Conservation (phyloP, 306 rosid species). For the Rubus idaeus region DNA sequence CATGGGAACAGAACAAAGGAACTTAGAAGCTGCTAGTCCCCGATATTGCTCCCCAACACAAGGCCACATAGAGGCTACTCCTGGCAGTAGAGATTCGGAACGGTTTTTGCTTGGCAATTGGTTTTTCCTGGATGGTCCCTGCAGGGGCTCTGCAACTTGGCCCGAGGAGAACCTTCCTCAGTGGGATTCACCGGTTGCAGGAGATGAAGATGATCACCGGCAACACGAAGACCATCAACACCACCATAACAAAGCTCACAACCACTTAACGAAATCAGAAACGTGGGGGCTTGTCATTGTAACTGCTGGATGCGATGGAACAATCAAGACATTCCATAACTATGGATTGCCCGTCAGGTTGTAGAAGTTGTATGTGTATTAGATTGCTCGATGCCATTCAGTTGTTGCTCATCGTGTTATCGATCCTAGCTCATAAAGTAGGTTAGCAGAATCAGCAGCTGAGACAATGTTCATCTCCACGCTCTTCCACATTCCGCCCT, state of each 20-base stretch:
- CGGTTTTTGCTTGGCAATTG: constrained; percentile 58
- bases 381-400: not conserved
- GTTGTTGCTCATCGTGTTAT: not conserved
- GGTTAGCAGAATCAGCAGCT: constrained; percentile 23
- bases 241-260: constrained; percentile 22
- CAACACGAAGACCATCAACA: constrained; percentile 10
- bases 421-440: not conserved
- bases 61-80: constrained; percentile 19
- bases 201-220: constrained; percentile 28
- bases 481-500: not conserved
- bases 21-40: constrained; percentile 10
- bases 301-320: constrained; percentile 72
- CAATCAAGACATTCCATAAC: constrained; percentile 77
- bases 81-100: constrained; percentile 39
- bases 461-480: not conserved
- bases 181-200: constrained; percentile 40
- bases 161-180: constrained; percentile 82
- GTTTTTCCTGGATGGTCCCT: constrained; percentile 58
- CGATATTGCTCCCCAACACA: constrained; percentile 26
- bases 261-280: constrained; percentile 36
- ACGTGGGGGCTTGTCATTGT: constrained; percentile 79
- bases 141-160: constrained; percentile 74
- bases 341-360: constrained; percentile 78
- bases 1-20: constrained; percentile 32
- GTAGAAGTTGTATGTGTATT: constrained; percentile 17